Percentiles rank a stretch among this genome's conserved stretches.
Evolutionary conservation across 2,329 filamentous ascomycete species (phyloP).

Genomic region (Colletotrichum magnum): DNA sequence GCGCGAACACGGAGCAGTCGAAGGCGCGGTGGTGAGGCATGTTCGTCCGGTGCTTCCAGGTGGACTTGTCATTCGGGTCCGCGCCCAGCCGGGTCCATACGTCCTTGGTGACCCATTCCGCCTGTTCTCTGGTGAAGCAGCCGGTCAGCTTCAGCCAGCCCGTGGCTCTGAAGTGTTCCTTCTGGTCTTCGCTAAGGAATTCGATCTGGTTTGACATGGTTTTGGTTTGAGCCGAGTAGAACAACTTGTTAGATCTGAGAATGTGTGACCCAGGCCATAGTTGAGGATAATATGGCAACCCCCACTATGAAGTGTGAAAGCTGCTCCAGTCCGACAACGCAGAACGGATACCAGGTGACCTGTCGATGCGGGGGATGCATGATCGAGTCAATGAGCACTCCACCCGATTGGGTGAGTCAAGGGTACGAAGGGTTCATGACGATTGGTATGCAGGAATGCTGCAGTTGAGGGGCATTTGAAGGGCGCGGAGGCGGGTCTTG

Average conservation of each 20-base stretch:
- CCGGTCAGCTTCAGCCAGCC: constrained; percentile 53
- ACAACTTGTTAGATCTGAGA: neutral
- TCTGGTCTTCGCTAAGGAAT: constrained; percentile 55
- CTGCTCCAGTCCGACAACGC: neutral
- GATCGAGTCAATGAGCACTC: neutral
- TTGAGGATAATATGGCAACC: neutral
- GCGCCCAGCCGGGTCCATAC: constrained; percentile 78
- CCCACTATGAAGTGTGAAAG: neutral
- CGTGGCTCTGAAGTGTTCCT: constrained; percentile 56
- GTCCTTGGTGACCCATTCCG: constrained; percentile 52
- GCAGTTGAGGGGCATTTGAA: no score
- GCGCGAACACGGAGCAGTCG: constrained; percentile 69
- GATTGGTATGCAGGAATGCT: neutral
- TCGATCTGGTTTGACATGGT: constrained; percentile 34
- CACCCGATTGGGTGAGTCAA: constrained; percentile 9
- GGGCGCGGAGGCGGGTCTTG: no score
- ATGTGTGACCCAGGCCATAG: neutral
- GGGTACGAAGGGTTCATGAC: neutral
- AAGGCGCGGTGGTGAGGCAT: constrained; percentile 74
- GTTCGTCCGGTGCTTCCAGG: constrained; percentile 75
- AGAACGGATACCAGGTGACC: no score
- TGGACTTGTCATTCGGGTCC: constrained; percentile 73
- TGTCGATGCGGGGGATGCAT: constrained; percentile 24
- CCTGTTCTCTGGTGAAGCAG: constrained; percentile 56
- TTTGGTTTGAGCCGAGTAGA: neutral